Percentiles rank a stretch among this genome's conserved stretches.
These are phyloP conservation scores for Pythium phragmitis DNA, from an alignment of 352 stramenopile species.

Conservation along the genomic window DNA sequence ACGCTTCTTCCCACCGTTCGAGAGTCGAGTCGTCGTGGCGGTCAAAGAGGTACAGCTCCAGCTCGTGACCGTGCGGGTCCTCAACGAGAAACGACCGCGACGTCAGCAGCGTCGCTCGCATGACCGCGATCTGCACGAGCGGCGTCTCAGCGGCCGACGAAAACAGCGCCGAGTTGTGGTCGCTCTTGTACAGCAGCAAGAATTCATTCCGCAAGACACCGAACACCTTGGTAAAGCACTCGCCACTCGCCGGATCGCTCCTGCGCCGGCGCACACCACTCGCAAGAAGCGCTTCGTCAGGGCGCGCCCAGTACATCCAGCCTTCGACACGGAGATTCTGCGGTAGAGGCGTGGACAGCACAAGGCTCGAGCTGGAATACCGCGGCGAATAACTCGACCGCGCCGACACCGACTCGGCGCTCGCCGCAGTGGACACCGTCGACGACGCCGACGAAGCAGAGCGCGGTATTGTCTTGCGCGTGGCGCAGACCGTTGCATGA, in stretches of 20 bases:
- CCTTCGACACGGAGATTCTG: conserved; percentile 31
- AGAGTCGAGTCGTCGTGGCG: conserved; percentile 34
- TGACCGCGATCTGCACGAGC: conserved; percentile 47
- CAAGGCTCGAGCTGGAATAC: conserved; percentile 27
- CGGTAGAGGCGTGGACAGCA: conserved; percentile 26
- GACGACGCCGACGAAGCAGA: conserved; percentile 1
- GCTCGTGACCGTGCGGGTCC: conserved; percentile 36
- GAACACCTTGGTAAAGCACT: conserved; percentile 43
- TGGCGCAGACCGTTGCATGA: neutral
- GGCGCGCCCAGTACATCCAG: conserved; percentile 48
- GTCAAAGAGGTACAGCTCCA: conserved; percentile 49
- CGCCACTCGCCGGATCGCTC: conserved; percentile 6
- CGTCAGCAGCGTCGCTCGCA: conserved; percentile 18
- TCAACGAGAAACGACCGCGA: conserved; percentile 35
- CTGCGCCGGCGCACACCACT: conserved; percentile 12
- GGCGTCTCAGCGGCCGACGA: conserved; percentile 23
- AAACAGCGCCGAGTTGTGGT: conserved; percentile 24
- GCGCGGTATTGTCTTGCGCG: neutral
- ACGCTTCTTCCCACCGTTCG: conserved; percentile 41
- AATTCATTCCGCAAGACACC: conserved; percentile 47
- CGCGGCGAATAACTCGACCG: conserved; percentile 8
- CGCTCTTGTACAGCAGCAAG: conserved; percentile 37
- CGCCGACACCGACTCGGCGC: neutral
- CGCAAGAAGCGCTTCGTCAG: conserved; percentile 15
- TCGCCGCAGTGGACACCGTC: neutral